Evolutionary conservation across 2,329 filamentous ascomycete genomes (phyloP), one percentile per base, ranked within the genome.

Genomic region (Sclerotinia trifoliorum): DNA sequence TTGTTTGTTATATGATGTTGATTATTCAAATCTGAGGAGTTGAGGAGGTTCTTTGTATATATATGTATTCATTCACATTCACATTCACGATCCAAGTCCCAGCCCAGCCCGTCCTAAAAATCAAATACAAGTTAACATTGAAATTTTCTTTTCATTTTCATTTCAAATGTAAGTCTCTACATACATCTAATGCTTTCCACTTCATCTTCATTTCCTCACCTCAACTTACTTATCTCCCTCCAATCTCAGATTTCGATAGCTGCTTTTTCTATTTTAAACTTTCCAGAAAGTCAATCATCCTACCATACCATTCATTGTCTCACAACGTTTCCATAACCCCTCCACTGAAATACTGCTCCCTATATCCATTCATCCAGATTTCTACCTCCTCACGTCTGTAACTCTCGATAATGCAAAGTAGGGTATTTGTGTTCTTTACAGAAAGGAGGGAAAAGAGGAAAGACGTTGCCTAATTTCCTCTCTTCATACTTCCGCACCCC

Each of bases 391-490:
- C 48, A 11, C 15, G n/a, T 19, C 6, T 42, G 39, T 42, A 51
- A 39, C 29, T 62, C 39, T 51, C n/a, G n/a, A 62, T 57, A 57
- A 32, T 57, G 39, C 54, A 57, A 39, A 24, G 54, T 21, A 42
- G 46, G 60, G 46, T 62, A 26, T 62, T 32, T 39, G 46, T 62
- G 29, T 8, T 62, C n/a, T 19, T 19, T 24, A 35, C 13, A n/a
- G 7, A 39, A 42, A 26, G 32, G 8, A 32, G 2, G 7, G 24
- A n/a, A 39, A 39, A 39, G 13, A 11, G 4, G 32, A 49, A 49
- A 19, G 13, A 3, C 7, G 15, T 26, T 26, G 17, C 21, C 51
- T 51, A 10, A 7, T 62, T 26, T 42, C 24, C 49, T 35, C 35
- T 29, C 32, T 64, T 7, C 61, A n/a, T n/a, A n/a, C 61, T 13